Evolutionary conservation across 306 rosid genomes (phyloP), one percentile per base, ranked within the genome.

Genomic region (Prunus fruticosa): DNA sequence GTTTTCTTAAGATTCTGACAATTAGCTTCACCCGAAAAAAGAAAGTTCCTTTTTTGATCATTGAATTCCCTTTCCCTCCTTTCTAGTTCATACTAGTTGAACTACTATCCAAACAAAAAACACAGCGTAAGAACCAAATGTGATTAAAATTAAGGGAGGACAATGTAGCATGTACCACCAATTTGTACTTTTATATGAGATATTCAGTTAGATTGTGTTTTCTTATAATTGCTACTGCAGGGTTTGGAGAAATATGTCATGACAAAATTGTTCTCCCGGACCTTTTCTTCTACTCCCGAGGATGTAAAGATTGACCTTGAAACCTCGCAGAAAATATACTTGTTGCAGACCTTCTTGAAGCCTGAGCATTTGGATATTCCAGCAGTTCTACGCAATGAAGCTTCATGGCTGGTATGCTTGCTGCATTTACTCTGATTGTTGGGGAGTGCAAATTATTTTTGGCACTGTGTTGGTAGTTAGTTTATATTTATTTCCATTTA

Each of bases 321-420:
- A 81, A 71, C 86, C 71, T 84, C 83, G 0, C 83, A 80, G 69
- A 90, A 90, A 78, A 88, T 86, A 66, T 28, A 79, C 64, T 56
- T 81, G 68, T 78, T 90, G 67, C 89, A 84, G 81, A 83, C 89
- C n/a, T 90, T 90, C 83, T 63, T 90, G 68, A 86, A 86, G 88
- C 96, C 91, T 18, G 80, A 86, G 79, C 96, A 90, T 81, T 80
- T 90, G 75, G 96, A 91, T 81, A 91, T 88, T 56, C 93, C 91
- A 4, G 66, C 51, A 13, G 67, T 69, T 74, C 86, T 88, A 65
- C 84, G 71, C 45, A 87, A 85, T 69, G 91, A 91, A 82, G 80
- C 89, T 32, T 88, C 91, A 56, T 87, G 84, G 88, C 90, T 88
- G 84, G 96, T 90, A 84, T 25, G 83, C 34, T 13, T 73, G 62